These are phyloP conservation scores for Amylostereum chailletii DNA, from an alignment of 1,284 basidiomycete genomes.

Conservation along the genomic window DNA sequence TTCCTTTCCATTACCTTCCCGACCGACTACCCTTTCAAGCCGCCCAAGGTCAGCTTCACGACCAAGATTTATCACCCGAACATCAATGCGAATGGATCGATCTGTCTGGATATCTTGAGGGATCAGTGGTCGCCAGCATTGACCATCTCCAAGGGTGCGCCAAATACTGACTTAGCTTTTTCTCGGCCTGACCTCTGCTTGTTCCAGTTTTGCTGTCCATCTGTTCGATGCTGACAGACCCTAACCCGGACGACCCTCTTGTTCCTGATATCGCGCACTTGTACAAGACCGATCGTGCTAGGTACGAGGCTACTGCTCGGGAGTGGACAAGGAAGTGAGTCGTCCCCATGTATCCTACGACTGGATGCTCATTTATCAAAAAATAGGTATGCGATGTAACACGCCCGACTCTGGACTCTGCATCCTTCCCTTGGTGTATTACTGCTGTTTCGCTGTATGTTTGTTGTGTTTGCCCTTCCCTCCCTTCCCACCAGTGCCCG, in stretches of 20 bases:
- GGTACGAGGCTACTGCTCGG: constrained; percentile 91
- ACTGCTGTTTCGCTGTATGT: constrained; percentile 12
- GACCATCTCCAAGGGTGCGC: constrained; percentile 92
- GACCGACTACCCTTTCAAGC: constrained; percentile 97
- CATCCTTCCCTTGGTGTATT: constrained; percentile 10
- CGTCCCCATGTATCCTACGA: constrained; percentile 5
- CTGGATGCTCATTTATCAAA: constrained; percentile 16
- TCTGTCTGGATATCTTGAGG: constrained; percentile 95
- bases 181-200: background rate
- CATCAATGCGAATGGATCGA: constrained; percentile 97
- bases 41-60: constrained; percentile 98
- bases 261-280: constrained; percentile 79
- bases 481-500: background rate
- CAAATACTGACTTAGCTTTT: background rate
- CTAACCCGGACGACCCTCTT: constrained; percentile 92
- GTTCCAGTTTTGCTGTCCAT: constrained; percentile 81
- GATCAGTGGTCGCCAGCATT: constrained; percentile 98
- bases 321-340: constrained; percentile 97
- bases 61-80: constrained; percentile 98
- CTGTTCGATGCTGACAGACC: constrained; percentile 95
- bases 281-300: constrained; percentile 92
- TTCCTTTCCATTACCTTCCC: constrained; percentile 93
- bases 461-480: constrained; percentile 10
- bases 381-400: constrained; percentile 51
- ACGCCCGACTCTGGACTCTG: constrained; percentile 4